These are phyloP conservation scores for Heterobasidion parviporum DNA, from an alignment of 1,284 basidiomycete genomes.

Conservation along the genomic window DNA sequence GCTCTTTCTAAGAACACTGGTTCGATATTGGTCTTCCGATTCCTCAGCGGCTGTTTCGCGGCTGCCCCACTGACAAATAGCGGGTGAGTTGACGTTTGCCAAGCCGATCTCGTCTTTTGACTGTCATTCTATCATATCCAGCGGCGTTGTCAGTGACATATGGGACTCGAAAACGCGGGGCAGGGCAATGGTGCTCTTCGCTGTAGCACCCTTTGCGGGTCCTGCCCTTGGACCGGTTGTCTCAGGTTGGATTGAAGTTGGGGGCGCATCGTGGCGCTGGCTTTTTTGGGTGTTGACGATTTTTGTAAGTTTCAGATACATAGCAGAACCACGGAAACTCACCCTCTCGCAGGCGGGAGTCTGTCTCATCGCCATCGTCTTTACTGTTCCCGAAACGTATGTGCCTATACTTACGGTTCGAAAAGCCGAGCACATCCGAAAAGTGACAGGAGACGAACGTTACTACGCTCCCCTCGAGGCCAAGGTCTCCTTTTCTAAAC, in stretches of 20 bases:
- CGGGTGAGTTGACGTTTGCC: slow-evolving; percentile 10
- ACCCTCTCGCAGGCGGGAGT: slow-evolving; percentile 21
- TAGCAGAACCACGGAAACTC: background rate
- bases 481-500: slow-evolving; percentile 29
- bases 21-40: slow-evolving; percentile 54
- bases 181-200: slow-evolving; percentile 25
- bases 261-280: slow-evolving; percentile 60
- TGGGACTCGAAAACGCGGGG: slow-evolving; percentile 28
- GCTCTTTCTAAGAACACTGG: slow-evolving; percentile 52
- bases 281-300: slow-evolving; percentile 69
- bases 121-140: slow-evolving; percentile 3
- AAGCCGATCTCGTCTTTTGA: background rate
- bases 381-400: slow-evolving; percentile 74
- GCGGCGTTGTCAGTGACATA: slow-evolving; percentile 25
- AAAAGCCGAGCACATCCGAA: slow-evolving; percentile 33
- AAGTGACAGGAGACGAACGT: slow-evolving; percentile 53
- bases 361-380: slow-evolving; percentile 43
- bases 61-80: slow-evolving; percentile 32
- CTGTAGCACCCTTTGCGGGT: slow-evolving; percentile 69
- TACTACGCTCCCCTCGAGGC: slow-evolving; percentile 51
- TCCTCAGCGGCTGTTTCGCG: slow-evolving; percentile 54
- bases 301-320: slow-evolving; percentile 37
- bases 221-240: slow-evolving; percentile 30
- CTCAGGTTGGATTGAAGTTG: slow-evolving; percentile 19
- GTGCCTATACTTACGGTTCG: slow-evolving; percentile 46